Evolutionary conservation across 164 flowering plant species (phyloP).

Genomic region (Malania oleifera): DNA sequence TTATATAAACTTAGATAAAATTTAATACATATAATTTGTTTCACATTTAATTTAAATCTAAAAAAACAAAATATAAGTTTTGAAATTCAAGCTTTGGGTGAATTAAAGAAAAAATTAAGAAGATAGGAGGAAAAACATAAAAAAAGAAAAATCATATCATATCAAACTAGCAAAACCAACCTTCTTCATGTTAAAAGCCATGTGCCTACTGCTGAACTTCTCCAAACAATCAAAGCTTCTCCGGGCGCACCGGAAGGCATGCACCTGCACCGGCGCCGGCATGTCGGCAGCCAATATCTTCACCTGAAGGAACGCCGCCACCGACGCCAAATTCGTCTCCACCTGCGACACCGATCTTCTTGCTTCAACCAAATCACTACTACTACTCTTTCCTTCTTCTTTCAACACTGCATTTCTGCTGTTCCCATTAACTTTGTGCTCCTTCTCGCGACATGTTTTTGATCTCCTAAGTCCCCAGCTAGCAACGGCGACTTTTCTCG

Average conservation of each 20-base stretch:
- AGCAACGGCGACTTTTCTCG: slow-evolving; percentile 7
- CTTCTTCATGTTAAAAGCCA: slow-evolving; percentile 83
- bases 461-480: slow-evolving; percentile 21
- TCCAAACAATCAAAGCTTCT: slow-evolving; percentile 62
- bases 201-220: slow-evolving; percentile 67
- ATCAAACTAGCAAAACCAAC: slow-evolving; percentile 21
- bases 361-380: slow-evolving; percentile 18
- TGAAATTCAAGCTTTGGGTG: too few species aligned
- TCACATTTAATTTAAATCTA: too few species aligned
- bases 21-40: too few species aligned
- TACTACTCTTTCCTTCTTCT: neutral
- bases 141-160: neutral
- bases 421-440: slow-evolving; percentile 1
- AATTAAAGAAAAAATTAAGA: neutral
- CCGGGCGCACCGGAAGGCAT: slow-evolving; percentile 74
- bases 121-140: neutral
- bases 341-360: slow-evolving; percentile 59
- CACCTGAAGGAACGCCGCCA: slow-evolving; percentile 53
- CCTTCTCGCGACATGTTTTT: slow-evolving; percentile 8
- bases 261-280: slow-evolving; percentile 87
- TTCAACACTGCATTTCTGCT: slow-evolving; percentile 11
- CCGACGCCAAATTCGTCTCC: slow-evolving; percentile 44
- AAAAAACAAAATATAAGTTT: too few species aligned
- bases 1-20: too few species aligned
- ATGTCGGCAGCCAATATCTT: slow-evolving; percentile 72